A percentile compares a stretch with the other conserved stretches of the same genome.
Evolutionary conservation across 371 early-diverging fungal species (phyloP).

Genomic region (Rhizopus arrhizus): DNA sequence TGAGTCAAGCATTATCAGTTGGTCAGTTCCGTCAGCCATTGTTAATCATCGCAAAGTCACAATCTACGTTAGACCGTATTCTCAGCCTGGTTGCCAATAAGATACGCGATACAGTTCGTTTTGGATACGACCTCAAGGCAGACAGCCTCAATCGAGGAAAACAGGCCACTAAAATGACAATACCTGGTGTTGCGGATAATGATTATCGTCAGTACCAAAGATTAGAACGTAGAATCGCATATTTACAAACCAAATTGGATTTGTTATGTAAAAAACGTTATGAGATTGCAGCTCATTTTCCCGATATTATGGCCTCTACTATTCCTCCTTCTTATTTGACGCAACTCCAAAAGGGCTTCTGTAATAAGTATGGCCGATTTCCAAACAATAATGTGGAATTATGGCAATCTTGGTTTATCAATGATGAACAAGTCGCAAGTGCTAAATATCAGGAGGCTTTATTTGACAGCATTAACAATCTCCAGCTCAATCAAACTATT

Average conservation of each 20-base stretch:
- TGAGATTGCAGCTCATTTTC: constrained; percentile 15
- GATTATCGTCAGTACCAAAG: constrained; percentile 25
- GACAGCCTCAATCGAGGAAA: constrained; percentile 10
- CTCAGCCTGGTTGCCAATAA: constrained; percentile 7
- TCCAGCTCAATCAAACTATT: not conserved
- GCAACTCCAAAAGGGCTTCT: constrained; percentile 8
- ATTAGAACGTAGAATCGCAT: constrained; percentile 21
- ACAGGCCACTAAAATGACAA: constrained; percentile 19
- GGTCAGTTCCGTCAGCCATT: constrained; percentile 41
- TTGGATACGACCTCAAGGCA: constrained; percentile 24
- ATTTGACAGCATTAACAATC: not conserved
- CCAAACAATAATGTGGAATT: not conserved
- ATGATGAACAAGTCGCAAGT: not conserved
- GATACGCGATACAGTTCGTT: constrained; percentile 36
- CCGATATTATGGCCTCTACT: constrained; percentile 12
- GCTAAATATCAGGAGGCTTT: not conserved
- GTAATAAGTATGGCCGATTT: not conserved
- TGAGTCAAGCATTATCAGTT: constrained; percentile 26
- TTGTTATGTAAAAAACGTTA: constrained; percentile 25
- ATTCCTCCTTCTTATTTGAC: constrained; percentile 28
- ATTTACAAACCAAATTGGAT: constrained; percentile 25
- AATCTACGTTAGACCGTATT: constrained; percentile 32
- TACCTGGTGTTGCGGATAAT: constrained; percentile 20
- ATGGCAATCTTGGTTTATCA: constrained; percentile 27
- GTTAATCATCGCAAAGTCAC: constrained; percentile 34